A percentile compares a stretch with the other conserved stretches of the same genome.
phyloP scores from a whole-genome alignment of 495 filamentous ascomycete species.

The Penicillium cataractarum region DNA sequence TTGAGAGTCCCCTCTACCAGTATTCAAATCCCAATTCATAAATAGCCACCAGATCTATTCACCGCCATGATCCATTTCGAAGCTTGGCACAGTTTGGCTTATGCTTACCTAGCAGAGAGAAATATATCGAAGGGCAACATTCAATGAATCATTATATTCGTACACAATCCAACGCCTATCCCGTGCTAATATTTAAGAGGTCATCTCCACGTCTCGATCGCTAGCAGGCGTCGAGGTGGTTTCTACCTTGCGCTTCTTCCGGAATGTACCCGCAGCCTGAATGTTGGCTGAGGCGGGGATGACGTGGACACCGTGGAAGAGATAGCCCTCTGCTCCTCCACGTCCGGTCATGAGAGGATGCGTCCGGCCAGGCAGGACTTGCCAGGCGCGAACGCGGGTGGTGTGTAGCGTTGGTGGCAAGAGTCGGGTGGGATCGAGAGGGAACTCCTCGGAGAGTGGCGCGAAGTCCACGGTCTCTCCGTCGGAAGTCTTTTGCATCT shows the following conservation, averaged over 20 bases:
- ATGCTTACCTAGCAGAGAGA: neutral
- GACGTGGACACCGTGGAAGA: slow-evolving; percentile 83
- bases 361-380: slow-evolving; percentile 88
- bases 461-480: slow-evolving; percentile 38
- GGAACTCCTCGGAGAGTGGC: slow-evolving; percentile 69
- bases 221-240: slow-evolving; percentile 28
- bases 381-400: slow-evolving; percentile 73
- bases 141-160: slow-evolving; percentile 21
- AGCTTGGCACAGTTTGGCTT: neutral
- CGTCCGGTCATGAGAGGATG: slow-evolving; percentile 90
- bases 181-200: slow-evolving; percentile 21
- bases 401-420: slow-evolving; percentile 81
- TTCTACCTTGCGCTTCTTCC: slow-evolving; percentile 47
- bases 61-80: neutral
- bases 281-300: slow-evolving; percentile 76
- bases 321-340: slow-evolving; percentile 87
- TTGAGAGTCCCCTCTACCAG: neutral
- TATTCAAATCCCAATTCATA: neutral
- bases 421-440: slow-evolving; percentile 79
- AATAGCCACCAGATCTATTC: neutral
- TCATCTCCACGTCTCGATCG: slow-evolving; percentile 41
- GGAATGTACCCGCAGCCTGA: slow-evolving; percentile 77
- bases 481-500: slow-evolving; percentile 25
- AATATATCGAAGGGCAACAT: neutral
- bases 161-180: slow-evolving; percentile 19